Evolutionary conservation across 305 asterid species (phyloP), one percentile per base, ranked within the genome.

Genomic region (Solanum hybrid): DNA sequence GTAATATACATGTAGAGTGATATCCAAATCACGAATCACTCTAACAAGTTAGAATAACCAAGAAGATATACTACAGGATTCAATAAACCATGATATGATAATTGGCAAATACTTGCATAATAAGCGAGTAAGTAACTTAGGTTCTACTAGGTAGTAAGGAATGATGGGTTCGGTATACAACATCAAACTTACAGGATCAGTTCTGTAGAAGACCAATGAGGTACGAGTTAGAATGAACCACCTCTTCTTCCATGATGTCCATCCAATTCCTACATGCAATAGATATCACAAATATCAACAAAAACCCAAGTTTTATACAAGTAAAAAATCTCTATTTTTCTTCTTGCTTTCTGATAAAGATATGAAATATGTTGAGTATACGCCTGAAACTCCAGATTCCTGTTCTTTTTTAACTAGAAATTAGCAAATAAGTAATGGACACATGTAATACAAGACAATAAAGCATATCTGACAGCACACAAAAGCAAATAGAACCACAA

Each of bases 241-340:
- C 94, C 99, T 96, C 93, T 98, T 98, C 95, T 98, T 97, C 99
- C 99, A 98, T 69, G 99, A 97, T 77, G 99, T 98, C 99, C 99
- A 98, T 89, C 99, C 99, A 90, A 98, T 97, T 92, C 99, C 99
- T 96, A 90, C 89, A 84, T 84, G 87, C 87, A 84, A 51, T 31
- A 84, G 87, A 84, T 12, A 31, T 20, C 87, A 84, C 32, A 84
- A 84, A 31, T 29, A 84, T 51, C 75, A 84, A 84, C 75, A 31
- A 51, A 82, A 29, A 20, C 75, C 20, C n/a, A 27, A 46, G 51
- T 56, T 84, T 29, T 51, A 51, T 31, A 84, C 87, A 51, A 84
- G 37, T 84, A 29, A 31, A 46, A 27, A 16, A 29, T 29, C 27
- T 82, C n/a, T 16, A 60, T 27, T 81, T 82, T 31, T 20, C 37